These are phyloP conservation scores for Ascochyta viciae-villosae DNA, from an alignment of 2,329 filamentous ascomycete genomes.

Conservation along the genomic window DNA sequence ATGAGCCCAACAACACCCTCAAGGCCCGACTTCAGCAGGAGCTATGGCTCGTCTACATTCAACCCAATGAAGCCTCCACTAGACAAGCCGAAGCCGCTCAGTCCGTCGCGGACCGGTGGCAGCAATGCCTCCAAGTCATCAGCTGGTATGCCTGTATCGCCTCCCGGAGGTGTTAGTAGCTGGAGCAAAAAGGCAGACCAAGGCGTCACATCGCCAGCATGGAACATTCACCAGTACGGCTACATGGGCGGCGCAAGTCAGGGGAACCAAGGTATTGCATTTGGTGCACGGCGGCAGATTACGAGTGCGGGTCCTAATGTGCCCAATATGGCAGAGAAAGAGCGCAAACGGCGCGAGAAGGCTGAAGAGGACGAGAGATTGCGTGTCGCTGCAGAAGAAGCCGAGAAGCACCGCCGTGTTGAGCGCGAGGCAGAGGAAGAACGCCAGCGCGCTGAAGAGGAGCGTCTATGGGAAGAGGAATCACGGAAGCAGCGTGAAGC, in stretches of 20 bases:
- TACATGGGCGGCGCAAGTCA: constrained; percentile 98
- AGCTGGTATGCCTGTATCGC: constrained; percentile 55
- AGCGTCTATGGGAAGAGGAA: constrained; percentile 71
- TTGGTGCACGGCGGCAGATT: constrained; percentile 91
- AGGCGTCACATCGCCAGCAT: constrained; percentile 81
- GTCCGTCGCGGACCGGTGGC: constrained; percentile 56
- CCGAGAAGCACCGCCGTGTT: constrained; percentile 56
- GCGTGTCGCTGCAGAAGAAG: constrained; percentile 60
- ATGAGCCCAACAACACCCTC: constrained; percentile 37
- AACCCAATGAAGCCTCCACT: constrained; percentile 50
- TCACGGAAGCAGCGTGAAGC: constrained; percentile 65
- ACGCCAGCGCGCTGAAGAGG: constrained; percentile 67
- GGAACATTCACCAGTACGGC: constrained; percentile 97
- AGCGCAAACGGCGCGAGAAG: constrained; percentile 68
- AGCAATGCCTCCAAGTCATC: constrained; percentile 66
- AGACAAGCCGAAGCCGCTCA: constrained; percentile 46
- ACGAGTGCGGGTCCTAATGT: constrained; percentile 81
- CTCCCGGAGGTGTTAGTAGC: constrained; percentile 71
- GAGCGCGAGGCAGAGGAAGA: constrained; percentile 68
- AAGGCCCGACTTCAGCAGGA: constrained; percentile 38
- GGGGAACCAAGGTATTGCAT: constrained; percentile 90
- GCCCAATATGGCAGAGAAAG: constrained; percentile 83
- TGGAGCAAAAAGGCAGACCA: constrained; percentile 91
- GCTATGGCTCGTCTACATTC: constrained; percentile 54
- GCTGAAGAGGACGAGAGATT: constrained; percentile 62